A percentile compares a stretch with the other conserved stretches of the same genome.
Conservation (phyloP, 306 rosid genomes). For the Lathyrus aphaca region DNA sequence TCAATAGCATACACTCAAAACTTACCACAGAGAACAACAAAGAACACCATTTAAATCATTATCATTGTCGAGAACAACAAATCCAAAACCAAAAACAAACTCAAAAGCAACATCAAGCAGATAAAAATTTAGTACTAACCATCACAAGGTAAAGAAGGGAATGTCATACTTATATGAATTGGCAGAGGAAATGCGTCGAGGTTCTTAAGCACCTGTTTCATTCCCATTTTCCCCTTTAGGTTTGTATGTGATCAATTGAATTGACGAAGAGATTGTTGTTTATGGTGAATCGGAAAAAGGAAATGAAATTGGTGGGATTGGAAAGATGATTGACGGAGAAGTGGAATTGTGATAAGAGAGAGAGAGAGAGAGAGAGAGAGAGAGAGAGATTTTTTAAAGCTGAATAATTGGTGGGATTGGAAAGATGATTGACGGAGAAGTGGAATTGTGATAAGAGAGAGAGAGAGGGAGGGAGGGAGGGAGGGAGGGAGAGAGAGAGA, state of each 20-base stretch:
- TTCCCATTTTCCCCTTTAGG: slow-evolving; percentile 57
- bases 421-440: not conserved
- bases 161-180: slow-evolving; percentile 88
- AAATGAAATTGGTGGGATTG: not conserved
- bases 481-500: no score
- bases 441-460: not conserved
- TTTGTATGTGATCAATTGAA: not conserved
- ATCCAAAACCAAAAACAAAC: no score
- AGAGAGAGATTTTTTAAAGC: no score
- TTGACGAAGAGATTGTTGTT: not conserved
- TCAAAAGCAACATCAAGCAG: slow-evolving; percentile 20
- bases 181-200: slow-evolving; percentile 99
- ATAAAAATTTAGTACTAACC: slow-evolving; percentile 56
- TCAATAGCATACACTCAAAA: slow-evolving; percentile 93
- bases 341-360: not conserved
- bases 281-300: not conserved
- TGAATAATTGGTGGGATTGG: not conserved
- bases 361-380: no score
- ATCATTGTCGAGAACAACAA: slow-evolving; percentile 4
- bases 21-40: slow-evolving; percentile 52
- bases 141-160: slow-evolving; percentile 95
- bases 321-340: not conserved
- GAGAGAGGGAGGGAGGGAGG: no score
- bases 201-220: slow-evolving; percentile 72
- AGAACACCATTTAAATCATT: slow-evolving; percentile 25